Percentiles rank a stretch among this genome's conserved stretches.
Conservation (phyloP, 2,329 filamentous ascomycete species). For the Cordyceps pruinosa region DNA sequence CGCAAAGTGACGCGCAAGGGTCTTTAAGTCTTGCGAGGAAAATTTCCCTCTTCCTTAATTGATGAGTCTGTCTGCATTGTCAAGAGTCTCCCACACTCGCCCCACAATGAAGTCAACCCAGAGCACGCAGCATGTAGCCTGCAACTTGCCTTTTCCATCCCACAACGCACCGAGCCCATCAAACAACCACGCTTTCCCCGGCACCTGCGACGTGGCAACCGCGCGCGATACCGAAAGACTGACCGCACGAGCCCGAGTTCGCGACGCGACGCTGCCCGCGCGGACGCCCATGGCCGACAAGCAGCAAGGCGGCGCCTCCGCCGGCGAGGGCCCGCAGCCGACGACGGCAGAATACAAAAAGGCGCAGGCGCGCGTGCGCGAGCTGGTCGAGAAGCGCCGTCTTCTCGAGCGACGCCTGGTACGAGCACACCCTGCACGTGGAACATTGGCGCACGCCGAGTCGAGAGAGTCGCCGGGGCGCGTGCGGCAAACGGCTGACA, state of each 20-base stretch:
- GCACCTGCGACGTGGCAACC: no score
- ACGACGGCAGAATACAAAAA: slow-evolving; percentile 44
- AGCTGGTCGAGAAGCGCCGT: slow-evolving; percentile 39
- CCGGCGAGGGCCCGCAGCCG: slow-evolving; percentile 21
- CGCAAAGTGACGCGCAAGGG: no score
- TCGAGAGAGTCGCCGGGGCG: neutral
- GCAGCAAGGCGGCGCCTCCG: slow-evolving; percentile 15
- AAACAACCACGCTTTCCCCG: neutral
- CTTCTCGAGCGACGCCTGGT: slow-evolving; percentile 33
- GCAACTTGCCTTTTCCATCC: neutral
- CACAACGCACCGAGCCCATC: neutral
- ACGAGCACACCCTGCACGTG: slow-evolving; percentile 12
- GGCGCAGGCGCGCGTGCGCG: slow-evolving; percentile 41
- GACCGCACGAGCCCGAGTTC: neutral
- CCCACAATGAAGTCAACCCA: slow-evolving; percentile 1
- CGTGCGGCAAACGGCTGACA: neutral
- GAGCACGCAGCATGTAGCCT: neutral
- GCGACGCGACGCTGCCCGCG: neutral
- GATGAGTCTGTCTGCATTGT: no score
- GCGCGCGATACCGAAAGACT: neutral
- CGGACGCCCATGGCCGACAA: slow-evolving; percentile 27
- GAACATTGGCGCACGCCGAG: neutral
- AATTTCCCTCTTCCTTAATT: no score
- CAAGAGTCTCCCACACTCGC: neutral
- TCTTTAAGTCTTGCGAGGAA: no score